A percentile compares a stretch with the other conserved stretches of the same genome.
Evolutionary conservation across 2,329 filamentous ascomycete genomes (phyloP).

Genomic region (Calcarisporium arbuscula): DNA sequence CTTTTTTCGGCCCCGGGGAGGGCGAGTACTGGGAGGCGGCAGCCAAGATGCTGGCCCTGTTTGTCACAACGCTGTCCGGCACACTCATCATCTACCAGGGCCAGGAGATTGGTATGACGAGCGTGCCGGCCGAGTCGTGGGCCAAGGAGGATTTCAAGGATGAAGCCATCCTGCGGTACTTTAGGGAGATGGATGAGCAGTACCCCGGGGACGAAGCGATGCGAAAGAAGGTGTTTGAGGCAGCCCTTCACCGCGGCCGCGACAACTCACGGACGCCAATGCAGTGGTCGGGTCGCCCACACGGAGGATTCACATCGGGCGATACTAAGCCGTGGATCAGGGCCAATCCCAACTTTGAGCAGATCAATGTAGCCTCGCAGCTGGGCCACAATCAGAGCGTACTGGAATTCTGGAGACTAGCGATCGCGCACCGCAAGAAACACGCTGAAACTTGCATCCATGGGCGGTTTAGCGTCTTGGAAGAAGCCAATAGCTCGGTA

Average conservation of each 20-base stretch:
- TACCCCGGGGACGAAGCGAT: slow-evolving; percentile 39
- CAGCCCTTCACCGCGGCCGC: no score
- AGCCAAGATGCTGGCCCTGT: slow-evolving; percentile 47
- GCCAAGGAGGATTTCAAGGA: slow-evolving; percentile 46
- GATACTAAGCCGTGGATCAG: slow-evolving; percentile 58
- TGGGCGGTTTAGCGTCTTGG: slow-evolving; percentile 50
- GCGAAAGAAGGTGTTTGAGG: slow-evolving; percentile 50
- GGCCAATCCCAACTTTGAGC: slow-evolving; percentile 50
- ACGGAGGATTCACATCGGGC: slow-evolving; percentile 54
- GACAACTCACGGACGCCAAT: slow-evolving; percentile 62
- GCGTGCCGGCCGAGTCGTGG: slow-evolving; percentile 46
- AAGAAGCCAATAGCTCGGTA: slow-evolving; percentile 43
- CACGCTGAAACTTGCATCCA: slow-evolving; percentile 55
- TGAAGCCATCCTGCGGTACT: slow-evolving; percentile 47
- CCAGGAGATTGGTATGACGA: slow-evolving; percentile 56
- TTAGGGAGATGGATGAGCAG: slow-evolving; percentile 33
- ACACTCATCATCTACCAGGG: slow-evolving; percentile 55
- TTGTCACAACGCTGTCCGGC: slow-evolving; percentile 42
- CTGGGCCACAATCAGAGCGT: slow-evolving; percentile 39
- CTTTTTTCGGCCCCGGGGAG: slow-evolving; percentile 44
- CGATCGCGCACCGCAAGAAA: slow-evolving; percentile 45
- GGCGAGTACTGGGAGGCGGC: slow-evolving; percentile 35
- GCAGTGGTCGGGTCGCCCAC: slow-evolving; percentile 52
- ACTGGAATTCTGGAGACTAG: slow-evolving; percentile 52
- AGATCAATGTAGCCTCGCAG: slow-evolving; percentile 51